Conservation (phyloP, 2,329 filamentous ascomycete genomes). For the Penicillium sp. region DNA sequence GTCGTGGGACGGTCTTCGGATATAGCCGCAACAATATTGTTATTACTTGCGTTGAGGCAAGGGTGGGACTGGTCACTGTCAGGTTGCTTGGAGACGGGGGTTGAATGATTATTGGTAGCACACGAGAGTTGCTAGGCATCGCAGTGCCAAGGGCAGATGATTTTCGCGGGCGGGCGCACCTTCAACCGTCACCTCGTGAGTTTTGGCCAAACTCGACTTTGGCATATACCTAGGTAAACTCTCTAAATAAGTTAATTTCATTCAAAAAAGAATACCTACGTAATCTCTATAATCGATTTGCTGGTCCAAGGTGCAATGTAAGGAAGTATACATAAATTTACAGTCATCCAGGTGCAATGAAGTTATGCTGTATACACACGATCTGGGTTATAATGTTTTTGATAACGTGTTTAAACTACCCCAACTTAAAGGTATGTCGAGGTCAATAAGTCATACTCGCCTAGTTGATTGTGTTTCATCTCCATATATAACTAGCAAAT, state of each 20-base stretch:
- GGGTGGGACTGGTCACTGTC: not conserved
- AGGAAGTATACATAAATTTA: too few relatives aligned
- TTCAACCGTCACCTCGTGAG: not conserved
- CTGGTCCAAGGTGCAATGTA: not conserved
- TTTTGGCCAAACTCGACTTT: not conserved
- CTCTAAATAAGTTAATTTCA: too few relatives aligned
- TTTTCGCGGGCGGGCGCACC: slow-evolving; percentile 13
- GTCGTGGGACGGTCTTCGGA: not conserved
- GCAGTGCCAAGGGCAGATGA: slow-evolving; percentile 8
- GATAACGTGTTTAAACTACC: too few relatives aligned
- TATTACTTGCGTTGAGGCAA: not conserved
- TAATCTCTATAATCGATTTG: not conserved
- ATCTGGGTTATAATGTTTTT: too few relatives aligned
- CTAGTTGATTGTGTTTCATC: not conserved
- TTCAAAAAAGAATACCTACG: too few relatives aligned
- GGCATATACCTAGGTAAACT: too few relatives aligned
- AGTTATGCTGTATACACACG: too few relatives aligned
- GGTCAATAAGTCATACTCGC: not conserved
- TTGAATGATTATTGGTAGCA: slow-evolving; percentile 3
- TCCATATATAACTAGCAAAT: not conserved
- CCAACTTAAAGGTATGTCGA: too few relatives aligned
- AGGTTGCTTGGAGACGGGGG: not conserved
- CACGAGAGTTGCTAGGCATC: slow-evolving; percentile 13
- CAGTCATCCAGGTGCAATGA: too few relatives aligned
- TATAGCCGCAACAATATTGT: too few relatives aligned